A percentile compares a stretch with the other conserved stretches of the same genome.
These are phyloP conservation scores for Cystobasidium tubakii DNA, from an alignment of 768 basidiomycete species.

Conservation along the genomic window DNA sequence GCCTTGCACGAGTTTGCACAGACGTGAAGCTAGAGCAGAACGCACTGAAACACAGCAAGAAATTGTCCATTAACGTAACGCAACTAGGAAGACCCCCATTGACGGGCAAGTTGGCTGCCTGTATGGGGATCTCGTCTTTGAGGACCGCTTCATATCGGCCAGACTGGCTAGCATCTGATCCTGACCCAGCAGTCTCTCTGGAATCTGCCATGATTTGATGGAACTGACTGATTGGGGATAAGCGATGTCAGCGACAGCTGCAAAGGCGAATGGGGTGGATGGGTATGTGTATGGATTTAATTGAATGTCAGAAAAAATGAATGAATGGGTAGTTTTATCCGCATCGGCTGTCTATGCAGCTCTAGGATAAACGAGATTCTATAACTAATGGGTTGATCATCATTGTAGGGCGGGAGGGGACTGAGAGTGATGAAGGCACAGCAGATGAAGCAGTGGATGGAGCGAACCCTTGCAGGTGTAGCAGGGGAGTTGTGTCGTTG, in stretches of 20 bases:
- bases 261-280: neutral
- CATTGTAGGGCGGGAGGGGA: slow-evolving; percentile 10
- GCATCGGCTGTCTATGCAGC: slow-evolving; percentile 18
- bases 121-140: slow-evolving; percentile 45
- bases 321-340: slow-evolving; percentile 34
- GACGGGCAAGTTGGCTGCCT: slow-evolving; percentile 41
- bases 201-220: neutral
- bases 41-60: slow-evolving; percentile 51
- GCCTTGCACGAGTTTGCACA: no score
- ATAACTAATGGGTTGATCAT: slow-evolving; percentile 31
- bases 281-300: neutral
- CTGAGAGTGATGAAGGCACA: neutral
- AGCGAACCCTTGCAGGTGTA: neutral
- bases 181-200: neutral
- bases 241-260: neutral
- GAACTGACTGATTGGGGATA: neutral
- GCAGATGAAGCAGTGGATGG: neutral
- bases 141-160: slow-evolving; percentile 39
- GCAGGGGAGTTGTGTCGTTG: no score
- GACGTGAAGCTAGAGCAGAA: neutral
- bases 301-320: slow-evolving; percentile 12
- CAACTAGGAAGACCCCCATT: slow-evolving; percentile 45
- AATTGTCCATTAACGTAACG: slow-evolving; percentile 49
- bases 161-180: slow-evolving; percentile 10
- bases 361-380: slow-evolving; percentile 38